Conservation (phyloP, 2,329 filamentous ascomycete genomes). For the Nakataea oryzae region DNA sequence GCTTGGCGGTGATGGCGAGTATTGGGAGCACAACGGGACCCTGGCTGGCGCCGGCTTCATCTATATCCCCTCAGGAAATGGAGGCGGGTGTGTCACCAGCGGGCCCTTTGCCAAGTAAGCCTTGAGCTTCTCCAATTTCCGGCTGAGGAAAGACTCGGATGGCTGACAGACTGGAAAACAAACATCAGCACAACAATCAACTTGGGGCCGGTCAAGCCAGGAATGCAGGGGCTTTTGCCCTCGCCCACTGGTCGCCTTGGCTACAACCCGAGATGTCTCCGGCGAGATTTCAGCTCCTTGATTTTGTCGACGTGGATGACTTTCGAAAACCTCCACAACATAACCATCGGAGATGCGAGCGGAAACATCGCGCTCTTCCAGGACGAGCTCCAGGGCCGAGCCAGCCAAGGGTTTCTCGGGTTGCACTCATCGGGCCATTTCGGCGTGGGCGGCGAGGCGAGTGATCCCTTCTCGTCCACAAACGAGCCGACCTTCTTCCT, state of each 20-base stretch:
- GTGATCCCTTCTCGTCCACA: constrained; percentile 19
- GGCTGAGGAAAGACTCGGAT: neutral
- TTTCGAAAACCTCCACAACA: constrained; percentile 2
- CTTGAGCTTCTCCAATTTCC: neutral
- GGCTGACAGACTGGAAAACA: neutral
- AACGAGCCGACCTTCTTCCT: constrained; percentile 23
- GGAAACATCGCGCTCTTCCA: constrained; percentile 4
- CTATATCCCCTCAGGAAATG: neutral
- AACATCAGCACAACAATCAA: constrained; percentile 13
- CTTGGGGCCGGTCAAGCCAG: neutral
- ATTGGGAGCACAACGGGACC: constrained; percentile 5
- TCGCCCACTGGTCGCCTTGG: neutral
- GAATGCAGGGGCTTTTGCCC: neutral
- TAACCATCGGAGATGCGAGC: constrained; percentile 11
- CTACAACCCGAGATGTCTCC: neutral
- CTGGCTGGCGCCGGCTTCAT: neutral
- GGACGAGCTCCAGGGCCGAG: constrained; percentile 18
- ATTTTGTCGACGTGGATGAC: neutral
- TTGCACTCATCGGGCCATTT: constrained; percentile 23
- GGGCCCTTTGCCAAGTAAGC: constrained; percentile 17
- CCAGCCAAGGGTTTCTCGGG: constrained; percentile 8
- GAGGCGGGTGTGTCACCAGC: neutral
- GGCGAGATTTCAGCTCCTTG: neutral
- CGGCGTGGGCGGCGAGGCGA: constrained; percentile 22
- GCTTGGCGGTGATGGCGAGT: neutral